Evolutionary conservation across 352 stramenopile species (phyloP).

Genomic region (Globisporangium perplexum): DNA sequence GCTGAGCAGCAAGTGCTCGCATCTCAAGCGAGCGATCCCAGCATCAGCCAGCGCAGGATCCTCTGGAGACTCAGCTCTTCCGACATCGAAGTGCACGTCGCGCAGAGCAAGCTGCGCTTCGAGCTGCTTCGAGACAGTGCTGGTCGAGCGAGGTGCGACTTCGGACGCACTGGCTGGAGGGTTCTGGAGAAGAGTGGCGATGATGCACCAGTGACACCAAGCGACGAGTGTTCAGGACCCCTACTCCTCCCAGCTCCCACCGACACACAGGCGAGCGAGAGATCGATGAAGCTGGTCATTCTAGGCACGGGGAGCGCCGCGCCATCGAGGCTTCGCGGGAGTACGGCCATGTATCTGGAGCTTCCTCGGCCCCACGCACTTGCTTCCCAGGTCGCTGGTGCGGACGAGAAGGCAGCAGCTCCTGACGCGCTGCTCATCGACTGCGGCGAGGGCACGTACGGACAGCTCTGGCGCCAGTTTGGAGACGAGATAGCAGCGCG

Average conservation of each 20-base stretch:
- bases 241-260: neutral
- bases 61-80: slow-evolving; percentile 8
- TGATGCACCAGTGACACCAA: slow-evolving; percentile 2
- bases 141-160: slow-evolving; percentile 22
- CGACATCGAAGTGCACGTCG: slow-evolving; percentile 22
- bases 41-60: slow-evolving; percentile 28
- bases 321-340: slow-evolving; percentile 96
- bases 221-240: neutral
- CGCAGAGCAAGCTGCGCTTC: slow-evolving; percentile 50
- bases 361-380: slow-evolving; percentile 15
- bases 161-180: slow-evolving; percentile 40
- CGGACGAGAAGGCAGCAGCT: neutral
- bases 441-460: slow-evolving; percentile 92
- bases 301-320: slow-evolving; percentile 95
- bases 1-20: neutral
- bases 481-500: slow-evolving; percentile 27
- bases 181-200: slow-evolving; percentile 8
- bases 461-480: slow-evolving; percentile 84
- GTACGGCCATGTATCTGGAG: slow-evolving; percentile 90
- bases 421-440: slow-evolving; percentile 87
- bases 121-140: slow-evolving; percentile 13
- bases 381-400: neutral
- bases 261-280: neutral
- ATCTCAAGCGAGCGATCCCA: neutral
- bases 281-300: slow-evolving; percentile 66